Evolutionary conservation across 139 green algal genomes (phyloP).

Genomic region (Chlorella vulgaris): DNA sequence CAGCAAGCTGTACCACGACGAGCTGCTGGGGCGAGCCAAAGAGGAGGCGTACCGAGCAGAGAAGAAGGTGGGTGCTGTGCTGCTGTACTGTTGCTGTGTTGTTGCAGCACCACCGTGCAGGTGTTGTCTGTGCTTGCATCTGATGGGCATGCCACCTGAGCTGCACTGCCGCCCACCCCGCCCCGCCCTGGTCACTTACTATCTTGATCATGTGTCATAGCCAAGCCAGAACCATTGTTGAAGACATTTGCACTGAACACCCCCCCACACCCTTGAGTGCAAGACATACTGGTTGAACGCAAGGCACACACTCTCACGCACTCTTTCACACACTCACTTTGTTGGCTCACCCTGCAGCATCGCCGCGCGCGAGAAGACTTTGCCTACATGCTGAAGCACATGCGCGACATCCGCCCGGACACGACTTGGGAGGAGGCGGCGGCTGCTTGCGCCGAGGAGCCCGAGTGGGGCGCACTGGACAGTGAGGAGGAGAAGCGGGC

Average conservation of each 20-base stretch:
- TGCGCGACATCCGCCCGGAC: constrained; percentile 43
- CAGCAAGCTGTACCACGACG: constrained; percentile 69
- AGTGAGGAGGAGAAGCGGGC: constrained; percentile 41
- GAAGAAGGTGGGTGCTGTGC: constrained; percentile 15
- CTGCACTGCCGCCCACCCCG: too few relatives aligned
- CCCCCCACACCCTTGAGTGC: too few relatives aligned
- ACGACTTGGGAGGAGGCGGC: constrained; percentile 58
- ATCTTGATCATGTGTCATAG: too few relatives aligned
- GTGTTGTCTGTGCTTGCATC: too few relatives aligned
- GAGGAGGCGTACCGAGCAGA: constrained; percentile 49
- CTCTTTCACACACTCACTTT: background rate
- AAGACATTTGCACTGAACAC: too few relatives aligned
- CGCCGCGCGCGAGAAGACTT: constrained; percentile 54
- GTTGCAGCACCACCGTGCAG: too few relatives aligned
- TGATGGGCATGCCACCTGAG: too few relatives aligned
- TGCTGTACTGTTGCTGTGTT: background rate
- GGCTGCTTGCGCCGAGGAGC: constrained; percentile 46
- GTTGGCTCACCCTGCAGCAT: background rate
- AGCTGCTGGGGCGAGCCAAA: constrained; percentile 55
- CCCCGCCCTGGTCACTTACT: too few relatives aligned
- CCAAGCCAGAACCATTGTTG: too few relatives aligned
- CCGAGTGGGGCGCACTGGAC: constrained; percentile 59
- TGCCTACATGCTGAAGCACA: constrained; percentile 50
- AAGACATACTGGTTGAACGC: background rate
- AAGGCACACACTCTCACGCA: background rate